A percentile compares a stretch with the other conserved stretches of the same genome.
Evolutionary conservation across 75 land plant genomes (phyloP).

Genomic region (Selaginella tamariscina): DNA sequence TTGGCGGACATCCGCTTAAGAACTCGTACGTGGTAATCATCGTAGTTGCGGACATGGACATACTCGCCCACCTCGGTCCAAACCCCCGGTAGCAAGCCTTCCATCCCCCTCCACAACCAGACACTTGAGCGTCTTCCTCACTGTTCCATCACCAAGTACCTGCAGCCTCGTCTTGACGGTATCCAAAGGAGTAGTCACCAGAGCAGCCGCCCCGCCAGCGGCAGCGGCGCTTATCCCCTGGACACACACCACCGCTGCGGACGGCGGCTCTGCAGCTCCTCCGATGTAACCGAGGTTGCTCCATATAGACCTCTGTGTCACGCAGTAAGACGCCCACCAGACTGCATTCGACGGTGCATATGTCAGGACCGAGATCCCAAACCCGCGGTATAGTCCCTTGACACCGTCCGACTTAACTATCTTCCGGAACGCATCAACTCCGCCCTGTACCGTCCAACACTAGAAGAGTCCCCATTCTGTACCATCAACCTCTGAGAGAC

Average conservation of each 20-base stretch:
- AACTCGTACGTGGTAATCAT: slow-evolving; percentile 89
- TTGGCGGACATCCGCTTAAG: slow-evolving; percentile 58
- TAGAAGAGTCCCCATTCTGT: slow-evolving; percentile 28
- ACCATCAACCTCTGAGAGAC: slow-evolving; percentile 90
- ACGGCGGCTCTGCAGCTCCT: not conserved
- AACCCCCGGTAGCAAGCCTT: slow-evolving; percentile 71
- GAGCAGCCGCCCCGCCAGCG: slow-evolving; percentile 81
- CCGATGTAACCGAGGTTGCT: not conserved
- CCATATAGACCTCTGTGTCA: slow-evolving; percentile 36
- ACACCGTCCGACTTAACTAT: slow-evolving; percentile 54
- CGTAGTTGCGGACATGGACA: slow-evolving; percentile 70
- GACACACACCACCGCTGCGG: slow-evolving; percentile 44
- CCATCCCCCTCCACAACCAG: slow-evolving; percentile 85
- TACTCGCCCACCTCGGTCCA: slow-evolving; percentile 73
- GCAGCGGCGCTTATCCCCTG: slow-evolving; percentile 74
- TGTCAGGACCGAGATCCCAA: slow-evolving; percentile 82
- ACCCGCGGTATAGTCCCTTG: slow-evolving; percentile 75
- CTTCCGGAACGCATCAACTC: slow-evolving; percentile 74
- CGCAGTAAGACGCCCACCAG: slow-evolving; percentile 91
- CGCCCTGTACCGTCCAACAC: slow-evolving; percentile 26
- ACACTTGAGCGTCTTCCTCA: slow-evolving; percentile 41
- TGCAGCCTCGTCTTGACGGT: slow-evolving; percentile 89
- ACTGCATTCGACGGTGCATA: slow-evolving; percentile 92
- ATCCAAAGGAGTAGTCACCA: slow-evolving; percentile 85
- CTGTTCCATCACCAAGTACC: slow-evolving; percentile 56